Conservation (phyloP, 129 eudicot genomes). For the Chrysanthemum lavandulifolium region DNA sequence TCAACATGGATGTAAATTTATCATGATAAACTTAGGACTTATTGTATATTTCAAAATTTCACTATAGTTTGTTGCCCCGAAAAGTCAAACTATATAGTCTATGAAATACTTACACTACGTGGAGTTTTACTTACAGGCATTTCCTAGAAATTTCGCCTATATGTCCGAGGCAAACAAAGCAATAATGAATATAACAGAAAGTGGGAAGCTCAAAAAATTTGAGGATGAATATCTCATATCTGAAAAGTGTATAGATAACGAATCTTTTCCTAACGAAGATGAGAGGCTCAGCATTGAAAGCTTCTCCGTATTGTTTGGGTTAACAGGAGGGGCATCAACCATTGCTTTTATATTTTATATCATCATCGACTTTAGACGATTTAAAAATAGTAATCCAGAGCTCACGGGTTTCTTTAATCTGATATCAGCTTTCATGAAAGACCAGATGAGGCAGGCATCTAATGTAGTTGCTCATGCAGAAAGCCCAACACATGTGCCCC, state of each 20-base stretch:
- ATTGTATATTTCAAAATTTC: neutral
- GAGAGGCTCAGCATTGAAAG: conserved; percentile 37
- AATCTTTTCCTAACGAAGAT: conserved; percentile 26
- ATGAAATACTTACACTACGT: no score
- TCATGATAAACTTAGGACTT: neutral
- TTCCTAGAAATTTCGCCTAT: conserved; percentile 28
- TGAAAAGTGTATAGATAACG: conserved; percentile 31
- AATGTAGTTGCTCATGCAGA: conserved; percentile 29
- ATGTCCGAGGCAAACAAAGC: conserved; percentile 39
- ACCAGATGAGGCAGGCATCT: conserved; percentile 25
- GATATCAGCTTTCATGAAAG: conserved; percentile 12
- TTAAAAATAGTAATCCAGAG: conserved; percentile 11
- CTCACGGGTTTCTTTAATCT: neutral
- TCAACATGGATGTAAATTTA: no score
- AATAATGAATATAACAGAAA: conserved; percentile 37
- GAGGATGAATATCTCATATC: conserved; percentile 25
- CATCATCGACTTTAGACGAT: conserved; percentile 3
- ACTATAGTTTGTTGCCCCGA: neutral
- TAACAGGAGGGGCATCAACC: conserved; percentile 44
- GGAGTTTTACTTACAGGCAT: conserved; percentile 31
- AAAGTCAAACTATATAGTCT: neutral
- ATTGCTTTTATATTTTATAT: conserved; percentile 27
- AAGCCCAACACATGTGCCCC: neutral
- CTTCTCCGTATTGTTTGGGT: conserved; percentile 40
- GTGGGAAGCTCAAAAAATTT: conserved; percentile 31